A percentile compares a stretch with the other conserved stretches of the same genome.
Evolutionary conservation across 805 yeast species (phyloP).

Genomic region (Diddensiella santjacobensis): DNA sequence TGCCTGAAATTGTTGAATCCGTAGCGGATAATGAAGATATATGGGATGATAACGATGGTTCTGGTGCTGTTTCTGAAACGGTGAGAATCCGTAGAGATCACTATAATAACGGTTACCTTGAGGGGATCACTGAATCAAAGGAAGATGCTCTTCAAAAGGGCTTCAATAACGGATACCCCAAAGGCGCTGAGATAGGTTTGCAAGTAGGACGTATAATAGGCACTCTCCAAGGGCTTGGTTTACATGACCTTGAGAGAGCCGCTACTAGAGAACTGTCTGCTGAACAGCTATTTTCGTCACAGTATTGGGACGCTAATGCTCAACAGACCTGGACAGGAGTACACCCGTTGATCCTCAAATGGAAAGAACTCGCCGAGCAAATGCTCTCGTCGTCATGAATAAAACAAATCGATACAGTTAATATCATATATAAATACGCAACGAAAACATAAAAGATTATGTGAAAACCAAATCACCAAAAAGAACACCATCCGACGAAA

Average conservation of each 20-base stretch:
- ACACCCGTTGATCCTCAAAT: conserved; percentile 43
- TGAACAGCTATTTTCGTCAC: conserved; percentile 49
- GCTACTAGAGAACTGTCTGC: conserved; percentile 52
- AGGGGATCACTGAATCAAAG: conserved; percentile 67
- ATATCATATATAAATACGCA: background rate
- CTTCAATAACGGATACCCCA: conserved; percentile 73
- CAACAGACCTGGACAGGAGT: conserved; percentile 25
- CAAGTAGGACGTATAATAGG: conserved; percentile 65
- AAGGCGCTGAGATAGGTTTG: conserved; percentile 68
- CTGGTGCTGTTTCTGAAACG: conserved; percentile 8
- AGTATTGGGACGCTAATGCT: conserved; percentile 47
- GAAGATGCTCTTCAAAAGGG: conserved; percentile 72
- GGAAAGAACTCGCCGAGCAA: conserved; percentile 36
- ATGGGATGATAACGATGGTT: conserved; percentile 1
- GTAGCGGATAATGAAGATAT: background rate
- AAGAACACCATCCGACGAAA: conserved; percentile 98
- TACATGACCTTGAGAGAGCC: conserved; percentile 30
- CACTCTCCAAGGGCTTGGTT: conserved; percentile 39
- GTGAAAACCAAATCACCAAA: conserved; percentile 61
- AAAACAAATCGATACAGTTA: background rate
- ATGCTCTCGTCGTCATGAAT: background rate
- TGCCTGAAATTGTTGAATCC: no score
- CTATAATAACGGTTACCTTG: conserved; percentile 75
- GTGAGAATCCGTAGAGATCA: conserved; percentile 47
- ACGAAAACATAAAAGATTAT: background rate